phyloP scores from a whole-genome alignment of 2,329 filamentous ascomycete species.

The Apiospora sp. region DNA sequence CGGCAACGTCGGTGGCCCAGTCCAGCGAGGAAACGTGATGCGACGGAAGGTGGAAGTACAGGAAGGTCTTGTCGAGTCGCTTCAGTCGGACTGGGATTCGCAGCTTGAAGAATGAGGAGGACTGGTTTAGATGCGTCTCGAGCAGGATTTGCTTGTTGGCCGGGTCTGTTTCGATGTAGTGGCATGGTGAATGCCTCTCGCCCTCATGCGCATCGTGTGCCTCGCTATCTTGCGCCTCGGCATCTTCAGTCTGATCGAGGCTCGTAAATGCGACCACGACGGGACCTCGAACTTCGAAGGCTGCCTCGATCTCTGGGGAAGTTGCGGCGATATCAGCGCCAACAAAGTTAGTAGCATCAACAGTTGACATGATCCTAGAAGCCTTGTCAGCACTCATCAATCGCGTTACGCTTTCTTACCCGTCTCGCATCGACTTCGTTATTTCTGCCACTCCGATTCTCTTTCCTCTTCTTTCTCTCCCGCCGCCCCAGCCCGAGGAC shows the following conservation, averaged over 20 bases:
- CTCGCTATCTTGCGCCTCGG: too few species aligned
- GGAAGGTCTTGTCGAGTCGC: conserved; percentile 13
- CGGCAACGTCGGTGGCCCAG: not conserved
- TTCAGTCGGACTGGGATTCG: conserved; percentile 15
- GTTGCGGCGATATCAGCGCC: not conserved
- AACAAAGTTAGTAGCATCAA: not conserved
- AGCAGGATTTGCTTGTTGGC: conserved; percentile 21
- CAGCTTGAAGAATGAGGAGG: conserved; percentile 1
- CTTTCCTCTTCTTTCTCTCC: not conserved
- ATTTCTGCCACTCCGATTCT: not conserved
- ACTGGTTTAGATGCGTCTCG: not conserved
- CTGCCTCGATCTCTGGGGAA: not conserved
- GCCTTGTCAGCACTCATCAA: not conserved
- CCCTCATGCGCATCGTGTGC: not conserved
- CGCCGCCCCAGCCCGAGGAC: conserved; percentile 17
- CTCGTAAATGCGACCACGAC: not conserved
- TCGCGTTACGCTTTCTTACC: conserved; percentile 17
- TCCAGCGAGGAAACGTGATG: not conserved
- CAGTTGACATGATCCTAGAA: conserved; percentile 7
- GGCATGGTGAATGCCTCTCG: not conserved
- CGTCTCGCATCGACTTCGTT: not conserved
- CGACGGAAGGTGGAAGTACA: conserved; percentile 17
- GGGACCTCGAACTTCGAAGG: conserved; percentile 15
- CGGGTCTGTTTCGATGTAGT: conserved; percentile 6
- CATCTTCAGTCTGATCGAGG: too few species aligned